Evolutionary conservation across 495 filamentous ascomycete species (phyloP).

Genomic region (Trichoderma erinaceum): DNA sequence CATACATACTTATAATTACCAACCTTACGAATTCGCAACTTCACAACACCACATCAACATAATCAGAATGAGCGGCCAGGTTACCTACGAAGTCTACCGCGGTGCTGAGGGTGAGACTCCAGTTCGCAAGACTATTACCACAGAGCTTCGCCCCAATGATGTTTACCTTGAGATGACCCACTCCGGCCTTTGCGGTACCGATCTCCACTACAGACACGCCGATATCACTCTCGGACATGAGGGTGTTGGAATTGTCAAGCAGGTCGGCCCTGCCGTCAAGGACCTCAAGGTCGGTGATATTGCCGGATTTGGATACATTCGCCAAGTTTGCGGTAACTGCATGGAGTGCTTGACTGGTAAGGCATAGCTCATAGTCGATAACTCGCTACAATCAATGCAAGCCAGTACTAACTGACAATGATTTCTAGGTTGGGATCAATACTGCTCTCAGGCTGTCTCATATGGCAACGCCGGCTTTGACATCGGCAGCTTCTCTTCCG

Average conservation of each 20-base stretch:
- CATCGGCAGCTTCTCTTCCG: conserved; percentile 55
- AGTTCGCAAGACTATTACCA: conserved; percentile 6
- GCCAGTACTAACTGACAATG: conserved; percentile 62
- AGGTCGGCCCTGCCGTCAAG: conserved; percentile 54
- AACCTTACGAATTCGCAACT: too few species aligned
- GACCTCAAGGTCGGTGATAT: conserved; percentile 71
- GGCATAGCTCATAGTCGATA: conserved; percentile 55
- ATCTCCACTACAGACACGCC: conserved; percentile 66
- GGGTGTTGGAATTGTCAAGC: conserved; percentile 69
- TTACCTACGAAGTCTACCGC: conserved; percentile 5
- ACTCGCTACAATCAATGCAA: conserved; percentile 49
- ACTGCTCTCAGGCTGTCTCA: conserved; percentile 56
- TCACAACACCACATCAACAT: neutral
- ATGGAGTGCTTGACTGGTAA: conserved; percentile 8
- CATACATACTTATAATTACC: neutral
- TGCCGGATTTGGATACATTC: conserved; percentile 57
- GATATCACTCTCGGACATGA: conserved; percentile 78
- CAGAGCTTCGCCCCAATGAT: conserved; percentile 42
- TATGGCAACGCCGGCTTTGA: conserved; percentile 66
- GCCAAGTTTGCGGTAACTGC: conserved; percentile 6
- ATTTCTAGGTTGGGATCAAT: conserved; percentile 53
- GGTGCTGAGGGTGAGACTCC: neutral
- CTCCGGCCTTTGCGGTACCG: conserved; percentile 78
- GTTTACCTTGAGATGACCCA: conserved; percentile 73
- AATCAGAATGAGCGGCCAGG: neutral